These are phyloP conservation scores for Thalia dealbata DNA, from an alignment of 176 grass and related monocot species.

Conservation along the genomic window DNA sequence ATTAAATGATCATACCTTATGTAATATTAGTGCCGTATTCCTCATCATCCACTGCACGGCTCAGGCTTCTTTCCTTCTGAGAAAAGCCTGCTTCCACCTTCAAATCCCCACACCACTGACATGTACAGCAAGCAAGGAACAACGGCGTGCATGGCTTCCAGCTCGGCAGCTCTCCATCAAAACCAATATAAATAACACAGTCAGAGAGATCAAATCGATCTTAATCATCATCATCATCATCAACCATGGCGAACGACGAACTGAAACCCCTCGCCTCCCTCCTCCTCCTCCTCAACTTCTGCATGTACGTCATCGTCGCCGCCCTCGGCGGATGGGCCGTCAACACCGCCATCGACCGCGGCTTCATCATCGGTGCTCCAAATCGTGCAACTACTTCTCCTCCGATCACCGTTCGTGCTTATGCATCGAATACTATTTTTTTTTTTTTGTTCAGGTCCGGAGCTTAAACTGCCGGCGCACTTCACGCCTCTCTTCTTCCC, in stretches of 20 bases:
- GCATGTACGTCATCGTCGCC: constrained; percentile 64
- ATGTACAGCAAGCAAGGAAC: neutral
- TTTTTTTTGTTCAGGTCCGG: too few species aligned
- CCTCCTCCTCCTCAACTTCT: constrained; percentile 59
- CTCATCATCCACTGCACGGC: neutral
- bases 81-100: neutral
- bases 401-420: too few species aligned
- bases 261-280: constrained; percentile 43
- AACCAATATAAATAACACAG: too few species aligned
- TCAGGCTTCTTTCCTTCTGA: neutral
- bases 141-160: neutral
- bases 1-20: too few species aligned
- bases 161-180: too few species aligned
- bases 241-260: constrained; percentile 32
- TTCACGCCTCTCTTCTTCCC: constrained; percentile 79
- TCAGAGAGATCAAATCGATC: too few species aligned
- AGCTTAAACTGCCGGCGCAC: constrained; percentile 56
- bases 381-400: too few species aligned
- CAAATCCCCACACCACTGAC: neutral
- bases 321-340: constrained; percentile 77
- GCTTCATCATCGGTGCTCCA: constrained; percentile 80
- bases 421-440: too few species aligned
- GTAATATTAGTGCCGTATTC: too few species aligned
- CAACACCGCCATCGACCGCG: constrained; percentile 42
- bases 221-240: too few species aligned